Evolutionary conservation across 306 rosid genomes (phyloP).

Genomic region (Rosa lucieae): DNA sequence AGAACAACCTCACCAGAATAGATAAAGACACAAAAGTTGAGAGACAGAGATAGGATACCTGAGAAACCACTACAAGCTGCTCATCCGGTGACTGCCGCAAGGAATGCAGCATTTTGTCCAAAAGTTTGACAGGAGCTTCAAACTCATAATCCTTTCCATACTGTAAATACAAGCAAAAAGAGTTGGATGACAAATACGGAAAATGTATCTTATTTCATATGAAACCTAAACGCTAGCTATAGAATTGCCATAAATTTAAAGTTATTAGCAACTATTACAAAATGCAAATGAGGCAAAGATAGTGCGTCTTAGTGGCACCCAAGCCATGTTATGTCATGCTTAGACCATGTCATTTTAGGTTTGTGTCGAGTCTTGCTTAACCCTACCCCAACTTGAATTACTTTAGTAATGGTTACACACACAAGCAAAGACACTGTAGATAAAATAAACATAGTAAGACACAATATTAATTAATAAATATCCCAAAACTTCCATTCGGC

Average conservation of each 20-base stretch:
- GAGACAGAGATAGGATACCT: constrained; percentile 47
- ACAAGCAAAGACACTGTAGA: not conserved
- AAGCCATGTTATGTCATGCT: not conserved
- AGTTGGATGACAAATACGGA: constrained; percentile 3
- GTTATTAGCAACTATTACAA: not conserved
- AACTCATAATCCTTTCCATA: constrained; percentile 91
- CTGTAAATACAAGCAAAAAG: constrained; percentile 39
- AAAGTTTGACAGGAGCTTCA: constrained; percentile 93
- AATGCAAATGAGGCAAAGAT: not conserved
- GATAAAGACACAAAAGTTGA: not conserved
- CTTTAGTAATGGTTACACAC: not conserved
- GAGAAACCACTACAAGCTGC: constrained; percentile 90
- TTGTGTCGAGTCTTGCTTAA: not conserved
- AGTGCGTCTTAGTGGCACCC: not conserved
- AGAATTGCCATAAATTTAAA: not conserved
- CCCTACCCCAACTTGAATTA: not conserved
- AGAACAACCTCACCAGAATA: not conserved
- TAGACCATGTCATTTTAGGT: not conserved
- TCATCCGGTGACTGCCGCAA: constrained; percentile 84
- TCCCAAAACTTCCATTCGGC: not conserved
- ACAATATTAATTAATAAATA: not conserved
- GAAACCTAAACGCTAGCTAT: not conserved
- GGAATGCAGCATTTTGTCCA: constrained; percentile 86
- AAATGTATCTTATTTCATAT: not conserved
- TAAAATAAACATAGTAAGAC: not conserved